Base-by-base conservation (phyloP, 371 early-diverging fungal species). In the Mortierella sp. region DNA sequence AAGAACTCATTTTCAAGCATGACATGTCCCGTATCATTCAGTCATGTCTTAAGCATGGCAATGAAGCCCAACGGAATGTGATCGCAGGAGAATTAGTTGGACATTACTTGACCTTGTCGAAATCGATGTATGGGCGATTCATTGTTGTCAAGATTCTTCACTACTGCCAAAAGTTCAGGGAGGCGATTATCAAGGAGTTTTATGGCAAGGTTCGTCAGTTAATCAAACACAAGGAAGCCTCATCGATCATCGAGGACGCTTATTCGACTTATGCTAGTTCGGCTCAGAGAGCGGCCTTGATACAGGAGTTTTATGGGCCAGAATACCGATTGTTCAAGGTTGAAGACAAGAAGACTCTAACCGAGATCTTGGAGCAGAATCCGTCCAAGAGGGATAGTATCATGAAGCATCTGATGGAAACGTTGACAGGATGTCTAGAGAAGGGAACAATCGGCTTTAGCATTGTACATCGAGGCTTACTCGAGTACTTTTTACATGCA, bases 1-100 rank as follows among this genome's bases (percentile, higher is more conserved):
- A 90, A 71, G 96, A 95, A 84, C 80, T 96, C 45, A 91, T 94
- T 78, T 95, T 96, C 84, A 96, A 96, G 82, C 97, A 96, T 85
- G 98, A 98, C 72, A 92, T 95, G 67, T 91, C 91, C n/a, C 91
- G 98, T 70, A 89, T 97, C 28, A 87, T 98, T 55, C 97, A 98
- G 79, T 91, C 94, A 21, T 91, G 92, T 68, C 79, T 98, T 21
- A 97, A 98, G 81, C 85, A 94, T 80, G 98, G 96, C 19, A 91
- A 82, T 64, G 82, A 81, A 43, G 83, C 85, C 31, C 96, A 98
- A 80, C 86, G 94, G 67, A 86, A 86, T 42, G 78, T 81, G 46
- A 94, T 98, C 61, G 95, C 94, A 21, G 81, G 81, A 38, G 97
- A 96, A 74, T 83, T 98, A 41, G 82, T 84, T 54, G 95, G 95